A percentile compares a stretch with the other conserved stretches of the same genome.
phyloP scores from a whole-genome alignment of 2,329 filamentous ascomycete species.

The Endoconidiophora polonica region DNA sequence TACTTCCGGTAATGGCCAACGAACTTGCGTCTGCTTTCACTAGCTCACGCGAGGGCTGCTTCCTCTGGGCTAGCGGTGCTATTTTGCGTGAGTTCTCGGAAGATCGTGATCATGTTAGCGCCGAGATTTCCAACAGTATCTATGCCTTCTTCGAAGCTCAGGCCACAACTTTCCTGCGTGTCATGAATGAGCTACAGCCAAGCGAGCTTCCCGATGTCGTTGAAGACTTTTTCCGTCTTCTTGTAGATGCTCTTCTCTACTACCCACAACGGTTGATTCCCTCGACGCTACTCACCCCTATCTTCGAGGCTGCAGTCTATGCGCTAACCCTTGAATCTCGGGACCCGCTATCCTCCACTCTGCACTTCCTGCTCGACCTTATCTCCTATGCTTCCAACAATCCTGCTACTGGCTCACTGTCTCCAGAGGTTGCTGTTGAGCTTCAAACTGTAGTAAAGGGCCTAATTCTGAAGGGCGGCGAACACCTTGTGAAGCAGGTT shows the following conservation, averaged over 20 bases:
- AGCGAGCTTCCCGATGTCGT: conserved; percentile 68
- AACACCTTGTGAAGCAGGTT: conserved; percentile 68
- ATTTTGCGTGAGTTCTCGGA: conserved; percentile 93
- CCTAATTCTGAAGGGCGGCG: conserved; percentile 53
- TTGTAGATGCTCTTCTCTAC: conserved; percentile 82
- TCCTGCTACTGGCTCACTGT: conserved; percentile 43
- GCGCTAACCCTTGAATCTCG: conserved; percentile 79
- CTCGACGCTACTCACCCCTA: conserved; percentile 61
- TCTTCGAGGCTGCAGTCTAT: conserved; percentile 75
- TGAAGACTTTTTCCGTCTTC: conserved; percentile 89
- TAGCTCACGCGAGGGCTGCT: conserved; percentile 78
- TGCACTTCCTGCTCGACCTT: conserved; percentile 86
- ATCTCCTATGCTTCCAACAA: conserved; percentile 74
- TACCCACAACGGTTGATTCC: conserved; percentile 73
- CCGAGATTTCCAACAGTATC: conserved; percentile 68
- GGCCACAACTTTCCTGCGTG: conserved; percentile 73
- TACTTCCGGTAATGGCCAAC: conserved; percentile 72
- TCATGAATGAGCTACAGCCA: conserved; percentile 66
- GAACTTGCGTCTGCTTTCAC: conserved; percentile 77
- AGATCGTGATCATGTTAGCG: conserved; percentile 68
- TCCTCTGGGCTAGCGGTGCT: conserved; percentile 94
- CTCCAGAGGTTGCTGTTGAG: conserved; percentile 45
- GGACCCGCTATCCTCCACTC: conserved; percentile 74
- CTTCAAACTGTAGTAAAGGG: conserved; percentile 57
- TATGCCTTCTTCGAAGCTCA: conserved; percentile 93